phyloP scores from a whole-genome alignment of 2,329 filamentous ascomycete species.

The Tetracladium maxilliforme region DNA sequence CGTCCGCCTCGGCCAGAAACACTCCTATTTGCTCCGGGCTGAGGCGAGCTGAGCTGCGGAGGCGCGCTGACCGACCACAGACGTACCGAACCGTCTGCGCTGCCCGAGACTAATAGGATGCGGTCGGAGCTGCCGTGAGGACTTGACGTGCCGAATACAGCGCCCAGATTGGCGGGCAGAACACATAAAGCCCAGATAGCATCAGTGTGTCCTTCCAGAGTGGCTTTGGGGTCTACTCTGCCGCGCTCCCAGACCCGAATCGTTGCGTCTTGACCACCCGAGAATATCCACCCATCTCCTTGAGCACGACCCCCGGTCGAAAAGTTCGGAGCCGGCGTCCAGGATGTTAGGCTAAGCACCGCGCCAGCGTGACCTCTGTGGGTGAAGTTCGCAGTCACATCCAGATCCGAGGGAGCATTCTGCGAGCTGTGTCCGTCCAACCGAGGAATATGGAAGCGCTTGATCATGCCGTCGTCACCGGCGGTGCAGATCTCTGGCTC shows the following conservation, averaged over 20 bases:
- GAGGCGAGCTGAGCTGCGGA: constrained; percentile 70
- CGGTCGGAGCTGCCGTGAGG: constrained; percentile 71
- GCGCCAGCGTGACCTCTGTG: constrained; percentile 88
- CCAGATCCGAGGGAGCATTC: constrained; percentile 59
- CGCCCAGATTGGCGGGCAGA: constrained; percentile 66
- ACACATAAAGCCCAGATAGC: constrained; percentile 94
- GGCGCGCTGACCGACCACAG: constrained; percentile 91
- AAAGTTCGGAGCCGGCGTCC: constrained; percentile 77
- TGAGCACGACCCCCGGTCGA: constrained; percentile 75
- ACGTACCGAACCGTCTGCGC: constrained; percentile 80
- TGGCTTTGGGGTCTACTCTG: constrained; percentile 87
- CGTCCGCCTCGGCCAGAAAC: constrained; percentile 56
- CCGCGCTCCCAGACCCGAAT: constrained; percentile 93
- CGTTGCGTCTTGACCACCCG: constrained; percentile 85
- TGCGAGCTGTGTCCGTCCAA: constrained; percentile 39
- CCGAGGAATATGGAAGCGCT: constrained; percentile 89
- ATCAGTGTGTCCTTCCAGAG: constrained; percentile 85
- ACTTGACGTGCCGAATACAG: constrained; percentile 64
- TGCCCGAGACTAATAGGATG: constrained; percentile 80
- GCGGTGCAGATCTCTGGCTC: constrained; percentile 96
- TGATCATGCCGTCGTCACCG: constrained; percentile 89
- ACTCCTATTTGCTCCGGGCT: constrained; percentile 50
- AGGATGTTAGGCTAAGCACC: constrained; percentile 75
- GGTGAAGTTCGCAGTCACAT: constrained; percentile 87
- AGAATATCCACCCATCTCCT: constrained; percentile 97